These are phyloP conservation scores for Trichoderma simmonsii DNA, from an alignment of 2,329 filamentous ascomycete genomes.

Conservation along the genomic window DNA sequence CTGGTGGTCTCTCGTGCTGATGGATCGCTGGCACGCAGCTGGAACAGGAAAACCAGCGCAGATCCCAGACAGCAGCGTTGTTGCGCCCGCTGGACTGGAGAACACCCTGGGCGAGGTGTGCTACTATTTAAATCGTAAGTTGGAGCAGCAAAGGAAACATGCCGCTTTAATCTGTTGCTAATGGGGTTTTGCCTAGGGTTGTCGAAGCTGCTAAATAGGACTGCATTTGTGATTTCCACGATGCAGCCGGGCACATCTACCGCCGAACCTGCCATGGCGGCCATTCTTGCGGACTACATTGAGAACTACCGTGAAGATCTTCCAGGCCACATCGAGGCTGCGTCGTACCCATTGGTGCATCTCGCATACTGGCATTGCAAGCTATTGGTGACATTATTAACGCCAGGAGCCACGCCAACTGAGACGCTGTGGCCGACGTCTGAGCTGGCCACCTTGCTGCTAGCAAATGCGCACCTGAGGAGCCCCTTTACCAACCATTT, in stretches of 20 bases:
- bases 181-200: conserved; percentile 40
- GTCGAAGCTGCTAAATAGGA: conserved; percentile 51
- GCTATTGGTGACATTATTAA: conserved; percentile 60
- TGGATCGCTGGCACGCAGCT: conserved; percentile 72
- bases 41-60: conserved; percentile 60
- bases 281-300: conserved; percentile 37
- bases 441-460: conserved; percentile 57
- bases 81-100: conserved; percentile 58
- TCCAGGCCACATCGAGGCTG: conserved; percentile 53
- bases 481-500: conserved; percentile 68
- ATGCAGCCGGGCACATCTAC: conserved; percentile 36
- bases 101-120: conserved; percentile 59
- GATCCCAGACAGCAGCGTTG: conserved; percentile 60
- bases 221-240: conserved; percentile 38
- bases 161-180: conserved; percentile 8
- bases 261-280: conserved; percentile 34
- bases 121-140: conserved; percentile 65
- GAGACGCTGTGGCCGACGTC: conserved; percentile 60
- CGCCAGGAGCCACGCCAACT: conserved; percentile 51
- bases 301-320: conserved; percentile 66
- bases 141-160: neutral
- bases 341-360: conserved; percentile 55
- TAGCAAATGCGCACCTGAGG: conserved; percentile 51
- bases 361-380: conserved; percentile 69
- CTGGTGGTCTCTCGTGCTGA: conserved; percentile 69